Evolutionary conservation across 345 rosid species (phyloP), one percentile per base, ranked within the genome.

Genomic region (Syzygium aromaticum): DNA sequence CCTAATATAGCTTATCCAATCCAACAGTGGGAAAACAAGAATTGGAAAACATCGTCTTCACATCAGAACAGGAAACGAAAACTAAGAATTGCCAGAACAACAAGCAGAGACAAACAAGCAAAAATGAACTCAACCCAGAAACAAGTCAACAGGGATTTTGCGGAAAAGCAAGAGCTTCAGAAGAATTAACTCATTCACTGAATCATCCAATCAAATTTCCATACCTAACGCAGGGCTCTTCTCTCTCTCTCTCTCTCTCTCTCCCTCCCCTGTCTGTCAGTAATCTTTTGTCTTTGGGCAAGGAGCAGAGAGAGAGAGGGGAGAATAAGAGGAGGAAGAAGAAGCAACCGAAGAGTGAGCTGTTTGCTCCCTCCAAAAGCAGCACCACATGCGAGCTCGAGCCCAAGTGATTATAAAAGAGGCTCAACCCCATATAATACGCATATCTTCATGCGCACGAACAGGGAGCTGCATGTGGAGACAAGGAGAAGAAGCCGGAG

Each of bases 301-400:
- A 67, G 46, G 19, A 67, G 80, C 46, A 17, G 25, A 33, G 49
- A 73, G 49, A 33, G 49, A 61, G 30, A 27, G 30, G 17, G 43
- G 46, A 43, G 7, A 43, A 43, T 0, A 11, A 12, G 14, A 59
- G 64, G 67, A 23, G 67, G 30, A 46, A 54, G 84, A 23, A 63
- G 87, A 89, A 88, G 87, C 87, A 85, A 52, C 52, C 88, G 80
- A 59, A 16, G n/a, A 30, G 84, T 89, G 93, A 90, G 91, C 90
- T 89, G 92, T 86, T 86, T 38, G 54, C 91, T 91, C 88, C 93
- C 90, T 91, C 73, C 87, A 89, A 90, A 67, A 61, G 87, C 93
- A 91, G 87, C 87, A 86, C 90, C 92, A 89, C 92, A 91, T 89
- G 92, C 90, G 80, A 73, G 49, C 49, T 40, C 80, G 49, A 21